Evolutionary conservation across 2,329 filamentous ascomycete genomes (phyloP).

Genomic region (Xylariaceae sp.): DNA sequence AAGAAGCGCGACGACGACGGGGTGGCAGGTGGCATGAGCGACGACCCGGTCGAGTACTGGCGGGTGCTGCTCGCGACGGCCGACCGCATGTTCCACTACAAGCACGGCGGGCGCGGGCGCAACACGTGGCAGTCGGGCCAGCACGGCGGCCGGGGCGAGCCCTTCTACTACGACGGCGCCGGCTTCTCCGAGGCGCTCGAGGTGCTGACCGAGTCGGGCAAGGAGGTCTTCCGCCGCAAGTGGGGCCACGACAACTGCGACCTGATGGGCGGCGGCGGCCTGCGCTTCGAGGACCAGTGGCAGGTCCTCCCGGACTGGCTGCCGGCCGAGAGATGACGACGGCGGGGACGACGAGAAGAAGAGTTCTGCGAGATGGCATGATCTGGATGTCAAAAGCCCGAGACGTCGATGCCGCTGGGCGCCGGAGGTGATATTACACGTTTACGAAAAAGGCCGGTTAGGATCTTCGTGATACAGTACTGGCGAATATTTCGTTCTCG

Average conservation of each 20-base stretch:
- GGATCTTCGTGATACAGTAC: too few relatives aligned
- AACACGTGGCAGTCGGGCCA: constrained; percentile 37
- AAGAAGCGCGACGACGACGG: constrained; percentile 9
- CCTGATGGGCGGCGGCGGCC: constrained; percentile 26
- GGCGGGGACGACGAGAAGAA: too few relatives aligned
- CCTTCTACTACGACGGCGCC: constrained; percentile 31
- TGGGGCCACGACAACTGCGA: constrained; percentile 40
- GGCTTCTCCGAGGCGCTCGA: constrained; percentile 27
- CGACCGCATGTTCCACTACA: constrained; percentile 34
- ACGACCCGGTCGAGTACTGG: constrained; percentile 24
- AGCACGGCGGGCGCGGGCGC: constrained; percentile 29
- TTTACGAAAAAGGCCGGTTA: too few relatives aligned
- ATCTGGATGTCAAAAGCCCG: too few relatives aligned
- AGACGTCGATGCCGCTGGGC: background rate
- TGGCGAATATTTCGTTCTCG: too few relatives aligned
- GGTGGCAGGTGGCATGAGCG: too few relatives aligned
- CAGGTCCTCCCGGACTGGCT: too few relatives aligned
- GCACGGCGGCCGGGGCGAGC: constrained; percentile 33
- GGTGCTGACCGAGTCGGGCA: constrained; percentile 28
- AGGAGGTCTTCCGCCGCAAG: constrained; percentile 30
- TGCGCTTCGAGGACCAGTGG: constrained; percentile 22
- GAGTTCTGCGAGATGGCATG: too few relatives aligned
- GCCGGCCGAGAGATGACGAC: too few relatives aligned
- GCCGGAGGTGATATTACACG: too few relatives aligned
- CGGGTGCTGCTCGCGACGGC: constrained; percentile 17